Percentiles rank a stretch among this genome's conserved stretches.
Conservation (phyloP, 2,329 filamentous ascomycete species). For the Monosporascus sp. region DNA sequence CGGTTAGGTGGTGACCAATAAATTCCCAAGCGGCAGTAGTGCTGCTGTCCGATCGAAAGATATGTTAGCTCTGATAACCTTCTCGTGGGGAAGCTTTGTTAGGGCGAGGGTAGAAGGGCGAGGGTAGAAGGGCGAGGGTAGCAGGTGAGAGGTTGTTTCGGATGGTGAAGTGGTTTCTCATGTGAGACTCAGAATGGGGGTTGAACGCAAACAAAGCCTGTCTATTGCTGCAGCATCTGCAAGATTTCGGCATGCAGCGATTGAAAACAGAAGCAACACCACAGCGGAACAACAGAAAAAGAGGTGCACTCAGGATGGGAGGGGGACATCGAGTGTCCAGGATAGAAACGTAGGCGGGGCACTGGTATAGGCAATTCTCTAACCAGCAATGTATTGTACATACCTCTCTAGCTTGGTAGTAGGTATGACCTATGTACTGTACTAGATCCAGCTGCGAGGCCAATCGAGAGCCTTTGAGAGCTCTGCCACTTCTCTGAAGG, state of each 20-base stretch:
- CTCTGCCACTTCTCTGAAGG: not conserved
- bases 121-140: not conserved
- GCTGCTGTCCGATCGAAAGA: not conserved
- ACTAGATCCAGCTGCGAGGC: not conserved
- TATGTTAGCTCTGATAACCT: conserved; percentile 27
- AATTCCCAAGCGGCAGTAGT: not conserved
- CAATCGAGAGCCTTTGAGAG: not conserved
- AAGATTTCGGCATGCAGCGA: conserved; percentile 20
- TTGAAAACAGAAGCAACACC: conserved; percentile 20
- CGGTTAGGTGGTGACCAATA: not conserved
- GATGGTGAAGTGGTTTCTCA: not conserved
- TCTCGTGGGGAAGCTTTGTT: not conserved
- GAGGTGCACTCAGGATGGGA: conserved; percentile 1
- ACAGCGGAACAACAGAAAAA: conserved; percentile 13
- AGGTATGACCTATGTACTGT: not conserved
- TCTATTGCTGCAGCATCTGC: conserved; percentile 20
- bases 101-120: not conserved
- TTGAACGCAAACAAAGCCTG: conserved; percentile 16
- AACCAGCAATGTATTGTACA: not conserved
- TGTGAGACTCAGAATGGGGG: not conserved
- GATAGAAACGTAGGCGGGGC: not conserved
- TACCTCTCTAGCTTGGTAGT: not conserved
- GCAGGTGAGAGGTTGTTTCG: not conserved
- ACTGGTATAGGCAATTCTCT: not conserved
- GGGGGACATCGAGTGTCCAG: not conserved